Evolutionary conservation across 1,284 basidiomycete species (phyloP), one percentile per base, ranked within the genome.

Genomic region (Sutorius eximius): DNA sequence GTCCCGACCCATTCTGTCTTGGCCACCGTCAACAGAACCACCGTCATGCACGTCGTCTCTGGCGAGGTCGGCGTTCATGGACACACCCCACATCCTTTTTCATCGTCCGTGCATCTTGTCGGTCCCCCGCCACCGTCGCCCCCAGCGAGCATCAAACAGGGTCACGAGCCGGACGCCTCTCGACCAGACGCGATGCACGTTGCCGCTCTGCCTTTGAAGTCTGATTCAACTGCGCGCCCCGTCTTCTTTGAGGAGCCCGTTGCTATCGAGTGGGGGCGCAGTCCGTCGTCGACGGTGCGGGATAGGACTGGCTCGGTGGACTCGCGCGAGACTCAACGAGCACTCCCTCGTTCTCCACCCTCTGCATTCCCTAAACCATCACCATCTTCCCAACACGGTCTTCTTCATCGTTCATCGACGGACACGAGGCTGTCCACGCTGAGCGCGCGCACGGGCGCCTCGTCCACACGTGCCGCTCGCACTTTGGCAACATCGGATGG

Each of bases 81-180:
- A 37, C 16, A 1, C 47, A 24, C 40, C 2, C 3, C 27, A 2
- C 40, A 27, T 34, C 18, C 43, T 38, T 60, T 42, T 49, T 41
- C 24, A 10, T 20, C 52, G 18, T 11, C 44, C 6, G 61, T 63
- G 54, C 63, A 67, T 55, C 64, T 71, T 53, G 60, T 77, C 22
- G 84, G 83, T 16, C 83, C 85, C 5, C 82, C 83, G 0, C 85
- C 85, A 2, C 85, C 86, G 5, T 86, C 83, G 0, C 85, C 85
- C 0, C 86, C 85, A 4, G 83, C 82, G 12, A 85, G 83, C 64
- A 73, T 81, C 30, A 81, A 81, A 53, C 70, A 71, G 1, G 33
- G 29, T 45, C 65, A 70, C 43, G 66, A 69, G 9, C 0, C 20
- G 0, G 56, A 63, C 30, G 49, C 43, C 24, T n/a, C 54, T 20